Base-by-base conservation (phyloP, 768 basidiomycete species). In the Lactifluus echinatus region DNA sequence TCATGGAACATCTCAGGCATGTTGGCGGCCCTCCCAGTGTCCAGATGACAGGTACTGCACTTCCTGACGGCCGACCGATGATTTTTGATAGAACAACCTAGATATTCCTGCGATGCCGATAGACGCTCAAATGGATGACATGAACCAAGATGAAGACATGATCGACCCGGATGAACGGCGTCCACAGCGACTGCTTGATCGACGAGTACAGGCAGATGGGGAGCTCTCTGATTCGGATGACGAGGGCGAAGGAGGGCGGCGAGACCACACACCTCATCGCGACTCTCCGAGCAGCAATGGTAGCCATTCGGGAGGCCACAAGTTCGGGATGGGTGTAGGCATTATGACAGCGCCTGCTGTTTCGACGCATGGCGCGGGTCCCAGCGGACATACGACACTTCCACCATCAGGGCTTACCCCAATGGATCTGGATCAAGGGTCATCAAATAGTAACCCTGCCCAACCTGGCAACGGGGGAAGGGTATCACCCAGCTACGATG, bases 171-270 rank as follows among this genome's bases (percentile, higher is more conserved):
- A 99, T 66, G 80, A 80, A 11, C 81, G 94, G 49, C 79, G 89
- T 63, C 84, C 87, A 23, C 81, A 80, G 64, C 80, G 85, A 15
- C 71, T 92, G 8, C 79, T 93, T 33, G 95, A 99, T 68, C 79
- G 84, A 23, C 77, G 85, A 23, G 77, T 87, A 59, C 93, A 93
- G 68, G 81, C 79, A 4, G 92, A 95, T 39, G 88, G 87, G 21
- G 91, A 94, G 66, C 77, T 96, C 12, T 96, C 93, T 7, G 96
- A 99, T 69, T 98, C 96, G 1, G 96, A 99, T 62, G 96, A 99
- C 68, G 96, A 99, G 72, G 94, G 92, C 17, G 87, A 88, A 64
- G 93, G 90, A 44, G 89, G 85, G 1, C 79, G 93, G 53, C 76
- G 85, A 56, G 78, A 93, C 64, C 83, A 84, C 56, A 73, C 79